Evolutionary conservation across 2,329 filamentous ascomycete genomes (phyloP), one percentile per base, ranked within the genome.

Genomic region (Hypoxylon sp.): DNA sequence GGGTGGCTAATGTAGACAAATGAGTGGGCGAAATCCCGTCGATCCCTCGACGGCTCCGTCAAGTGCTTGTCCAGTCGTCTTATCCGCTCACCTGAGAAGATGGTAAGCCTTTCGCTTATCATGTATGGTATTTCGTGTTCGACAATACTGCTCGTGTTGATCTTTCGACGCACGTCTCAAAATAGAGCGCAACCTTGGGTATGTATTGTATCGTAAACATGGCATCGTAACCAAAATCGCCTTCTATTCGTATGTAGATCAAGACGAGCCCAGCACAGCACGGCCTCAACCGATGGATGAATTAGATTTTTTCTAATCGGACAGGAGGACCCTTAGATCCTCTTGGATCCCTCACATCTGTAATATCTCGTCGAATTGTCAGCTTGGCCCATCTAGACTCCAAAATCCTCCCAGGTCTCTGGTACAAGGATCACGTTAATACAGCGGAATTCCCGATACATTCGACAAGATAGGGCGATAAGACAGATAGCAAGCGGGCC

Each of bases 401-500:
- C 43, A 48, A 45, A 58, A 55, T 29, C 48, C 56, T 48, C 15
- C 31, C 20, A 35, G 31, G 31, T 9, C 15, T 35, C 2, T 15
- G 26, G 13, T 42, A 31, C 58, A 54, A 13, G 52, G 52, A 49
- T 48, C 21, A 37, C n/a, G 41, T 11, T 37, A 21, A 8, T 13
- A 6, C 9, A 3, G 24, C 23, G 4, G 13, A 4, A n/a, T n/a
- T n/a, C n/a, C 20, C 2, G 24, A 10, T 3, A 11, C 26, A 46
- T 29, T 26, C 48, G 9, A 43, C 51, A 33, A 48, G 40, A 64
- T 56, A 58, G 41, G n/a, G 58, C 60, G 67, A 70, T 66, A 67
- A 64, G 63, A 58, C 6, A 57, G 57, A 63, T 60, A 63, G 37
- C 53, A 62, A 8, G 67, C 68, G 68, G 68, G 46, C 67, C 68